Evolutionary conservation across 176 grass and related monocot species (phyloP).

Genomic region (Tillandsia leiboldiana): DNA sequence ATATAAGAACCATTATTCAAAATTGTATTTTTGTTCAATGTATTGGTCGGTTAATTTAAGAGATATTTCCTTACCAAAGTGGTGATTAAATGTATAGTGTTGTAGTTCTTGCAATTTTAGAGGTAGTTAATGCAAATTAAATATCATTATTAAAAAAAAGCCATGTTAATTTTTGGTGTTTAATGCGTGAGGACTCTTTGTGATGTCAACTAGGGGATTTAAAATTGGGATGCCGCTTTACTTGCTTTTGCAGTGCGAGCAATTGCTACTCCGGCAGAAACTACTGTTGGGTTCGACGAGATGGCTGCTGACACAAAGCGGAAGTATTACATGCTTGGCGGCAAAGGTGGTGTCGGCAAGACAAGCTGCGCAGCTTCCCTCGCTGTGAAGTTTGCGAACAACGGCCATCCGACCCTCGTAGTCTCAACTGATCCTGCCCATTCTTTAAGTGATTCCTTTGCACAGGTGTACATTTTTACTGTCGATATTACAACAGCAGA

Average conservation of each 20-base stretch:
- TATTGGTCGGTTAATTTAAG: too few relatives aligned
- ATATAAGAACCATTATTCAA: too few relatives aligned
- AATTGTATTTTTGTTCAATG: too few relatives aligned
- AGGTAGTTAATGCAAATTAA: too few relatives aligned
- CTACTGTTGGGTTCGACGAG: conserved; percentile 13
- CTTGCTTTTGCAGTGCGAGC: not conserved
- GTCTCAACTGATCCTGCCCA: conserved; percentile 20
- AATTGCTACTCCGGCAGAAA: not conserved
- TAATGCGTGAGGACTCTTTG: not conserved
- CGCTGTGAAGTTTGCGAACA: conserved; percentile 31
- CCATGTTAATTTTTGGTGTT: not conserved
- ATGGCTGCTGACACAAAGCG: conserved; percentile 20
- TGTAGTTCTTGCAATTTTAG: too few relatives aligned
- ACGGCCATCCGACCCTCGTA: conserved; percentile 34
- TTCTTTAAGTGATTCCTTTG: conserved; percentile 37
- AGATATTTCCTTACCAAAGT: too few relatives aligned
- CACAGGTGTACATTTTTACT: conserved; percentile 27
- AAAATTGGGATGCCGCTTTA: not conserved
- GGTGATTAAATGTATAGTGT: too few relatives aligned
- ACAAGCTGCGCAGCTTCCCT: conserved; percentile 35
- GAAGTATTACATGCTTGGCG: conserved; percentile 33
- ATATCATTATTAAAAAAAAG: too few relatives aligned
- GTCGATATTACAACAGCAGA: not conserved
- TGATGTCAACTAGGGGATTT: not conserved
- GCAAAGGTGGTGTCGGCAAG: conserved; percentile 46